Conservation (phyloP, 73 alveolate genomes). For the Breviolum minutum region DNA sequence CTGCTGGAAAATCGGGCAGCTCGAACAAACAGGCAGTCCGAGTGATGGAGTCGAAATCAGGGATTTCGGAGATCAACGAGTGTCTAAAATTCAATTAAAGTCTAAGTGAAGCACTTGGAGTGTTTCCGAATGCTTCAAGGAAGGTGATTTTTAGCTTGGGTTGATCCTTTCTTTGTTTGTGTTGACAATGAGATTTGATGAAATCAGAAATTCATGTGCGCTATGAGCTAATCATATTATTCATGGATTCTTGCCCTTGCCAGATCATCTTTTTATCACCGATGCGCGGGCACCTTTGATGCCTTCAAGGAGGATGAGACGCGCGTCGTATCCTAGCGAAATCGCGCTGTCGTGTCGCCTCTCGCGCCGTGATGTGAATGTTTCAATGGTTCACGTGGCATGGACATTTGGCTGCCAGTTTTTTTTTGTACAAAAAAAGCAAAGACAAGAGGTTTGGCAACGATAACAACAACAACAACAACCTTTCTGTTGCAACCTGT, state of each 20-base stretch:
- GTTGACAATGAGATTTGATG: not conserved
- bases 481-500: too few relatives aligned
- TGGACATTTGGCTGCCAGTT: too few relatives aligned
- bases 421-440: too few relatives aligned
- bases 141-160: not conserved
- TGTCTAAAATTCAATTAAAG: slow-evolving; percentile 10
- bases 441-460: too few relatives aligned
- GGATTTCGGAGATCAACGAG: not conserved
- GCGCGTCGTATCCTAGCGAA: not conserved
- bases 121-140: not conserved
- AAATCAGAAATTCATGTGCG: too few relatives aligned
- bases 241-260: too few relatives aligned
- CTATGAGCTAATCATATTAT: too few relatives aligned
- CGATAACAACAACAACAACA: too few relatives aligned
- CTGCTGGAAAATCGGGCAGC: too few relatives aligned
- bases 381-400: not conserved
- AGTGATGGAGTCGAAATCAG: too few relatives aligned
- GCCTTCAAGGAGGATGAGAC: slow-evolving; percentile 11
- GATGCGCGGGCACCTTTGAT: slow-evolving; percentile 53
- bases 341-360: not conserved
- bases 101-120: not conserved
- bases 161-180: not conserved
- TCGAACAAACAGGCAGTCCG: too few relatives aligned
- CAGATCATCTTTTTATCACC: not conserved
- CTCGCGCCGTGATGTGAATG: not conserved